Percentiles rank a stretch among this genome's conserved stretches.
These are phyloP conservation scores for Candida multigemmis DNA, from an alignment of 805 yeast genomes.

Conservation along the genomic window DNA sequence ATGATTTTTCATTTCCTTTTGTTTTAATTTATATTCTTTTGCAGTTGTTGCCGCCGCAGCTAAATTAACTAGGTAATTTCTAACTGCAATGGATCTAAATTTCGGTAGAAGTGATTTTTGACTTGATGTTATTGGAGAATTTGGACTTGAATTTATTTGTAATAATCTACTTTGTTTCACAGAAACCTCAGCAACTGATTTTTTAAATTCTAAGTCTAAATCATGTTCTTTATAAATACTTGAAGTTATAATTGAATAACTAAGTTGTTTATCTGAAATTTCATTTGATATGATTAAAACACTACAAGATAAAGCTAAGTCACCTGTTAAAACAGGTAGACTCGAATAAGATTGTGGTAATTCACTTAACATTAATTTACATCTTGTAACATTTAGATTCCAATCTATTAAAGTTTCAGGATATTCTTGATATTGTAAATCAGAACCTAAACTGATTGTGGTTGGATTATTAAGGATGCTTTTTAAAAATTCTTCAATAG, in stretches of 20 bases:
- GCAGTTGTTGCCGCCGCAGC: constrained; percentile 49
- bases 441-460: constrained; percentile 32
- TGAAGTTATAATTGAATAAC: constrained; percentile 28
- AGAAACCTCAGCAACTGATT: constrained; percentile 40
- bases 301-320: constrained; percentile 30
- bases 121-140: constrained; percentile 19
- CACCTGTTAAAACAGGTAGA: constrained; percentile 33
- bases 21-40: constrained; percentile 35
- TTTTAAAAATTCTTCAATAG: constrained; percentile 35
- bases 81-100: constrained; percentile 35
- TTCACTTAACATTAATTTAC: constrained; percentile 32
- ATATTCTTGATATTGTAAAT: constrained; percentile 25
- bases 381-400: constrained; percentile 43
- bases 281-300: constrained; percentile 30
- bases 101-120: constrained; percentile 23
- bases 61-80: constrained; percentile 43
- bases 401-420: constrained; percentile 40
- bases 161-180: constrained; percentile 36
- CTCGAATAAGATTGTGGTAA: constrained; percentile 24
- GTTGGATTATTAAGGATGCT: constrained; percentile 26
- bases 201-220: constrained; percentile 34
- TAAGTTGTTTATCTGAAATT: constrained; percentile 34
- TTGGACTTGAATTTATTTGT: constrained; percentile 21
- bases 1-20: constrained; percentile 22
- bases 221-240: constrained; percentile 41